A percentile compares a stretch with the other conserved stretches of the same genome.
Evolutionary conservation across 345 rosid genomes (phyloP).

Genomic region (Heritiera littoralis): DNA sequence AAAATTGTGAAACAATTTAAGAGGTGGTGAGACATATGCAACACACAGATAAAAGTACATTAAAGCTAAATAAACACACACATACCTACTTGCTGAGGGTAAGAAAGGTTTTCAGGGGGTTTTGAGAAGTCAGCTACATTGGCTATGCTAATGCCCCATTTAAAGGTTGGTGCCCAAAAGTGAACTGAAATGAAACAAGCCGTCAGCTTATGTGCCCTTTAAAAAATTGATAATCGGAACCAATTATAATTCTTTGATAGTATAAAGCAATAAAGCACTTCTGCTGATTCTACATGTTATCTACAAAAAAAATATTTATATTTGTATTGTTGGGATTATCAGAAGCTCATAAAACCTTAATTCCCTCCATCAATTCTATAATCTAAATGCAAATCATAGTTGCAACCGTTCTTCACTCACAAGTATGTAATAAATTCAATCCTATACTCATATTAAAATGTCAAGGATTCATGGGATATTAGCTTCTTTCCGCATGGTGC

Average conservation of each 20-base stretch:
- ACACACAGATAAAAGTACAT: neutral
- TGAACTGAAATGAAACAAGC: slow-evolving; percentile 59
- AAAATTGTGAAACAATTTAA: slow-evolving; percentile 38
- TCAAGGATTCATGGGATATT: neutral
- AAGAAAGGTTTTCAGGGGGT: slow-evolving; percentile 83
- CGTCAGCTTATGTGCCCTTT: neutral
- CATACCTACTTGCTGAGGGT: slow-evolving; percentile 83
- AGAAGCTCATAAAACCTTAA: slow-evolving; percentile 1
- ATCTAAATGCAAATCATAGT: neutral
- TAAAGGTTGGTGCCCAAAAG: slow-evolving; percentile 95
- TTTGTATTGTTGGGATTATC: neutral
- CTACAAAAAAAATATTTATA: slow-evolving; percentile 5
- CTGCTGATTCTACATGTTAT: neutral
- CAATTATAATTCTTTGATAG: neutral
- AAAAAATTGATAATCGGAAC: slow-evolving; percentile 42
- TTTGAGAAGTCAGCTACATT: slow-evolving; percentile 80
- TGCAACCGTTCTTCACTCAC: slow-evolving; percentile 3
- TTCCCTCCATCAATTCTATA: neutral
- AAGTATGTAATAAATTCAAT: neutral
- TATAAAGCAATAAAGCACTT: slow-evolving; percentile 7
- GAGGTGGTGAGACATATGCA: neutral
- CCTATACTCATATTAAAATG: neutral
- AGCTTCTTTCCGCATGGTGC: neutral
- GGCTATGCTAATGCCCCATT: slow-evolving; percentile 94
- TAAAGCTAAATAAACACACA: neutral